phyloP scores from a whole-genome alignment of 1,284 basidiomycete genomes.

The Papiliotrema nemorosa region DNA sequence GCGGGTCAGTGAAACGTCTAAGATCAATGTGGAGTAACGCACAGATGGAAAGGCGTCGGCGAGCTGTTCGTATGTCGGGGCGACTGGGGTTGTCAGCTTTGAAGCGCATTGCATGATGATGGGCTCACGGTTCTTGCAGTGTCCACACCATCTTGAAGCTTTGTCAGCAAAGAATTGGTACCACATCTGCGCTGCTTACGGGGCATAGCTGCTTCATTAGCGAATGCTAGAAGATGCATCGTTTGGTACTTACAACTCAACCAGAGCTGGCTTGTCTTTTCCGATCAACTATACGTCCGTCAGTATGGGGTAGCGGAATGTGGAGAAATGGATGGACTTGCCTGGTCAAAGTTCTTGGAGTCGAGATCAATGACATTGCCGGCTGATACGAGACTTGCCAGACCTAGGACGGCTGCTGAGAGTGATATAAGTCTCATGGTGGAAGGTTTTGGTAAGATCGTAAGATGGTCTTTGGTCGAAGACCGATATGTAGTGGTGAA shows the following conservation, averaged over 20 bases:
- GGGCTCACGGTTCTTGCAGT: slow-evolving; percentile 50
- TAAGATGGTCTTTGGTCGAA: not conserved
- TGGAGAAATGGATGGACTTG: slow-evolving; percentile 32
- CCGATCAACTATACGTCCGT: slow-evolving; percentile 54
- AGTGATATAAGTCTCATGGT: slow-evolving; percentile 62
- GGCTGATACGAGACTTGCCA: slow-evolving; percentile 58
- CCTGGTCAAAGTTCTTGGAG: slow-evolving; percentile 68
- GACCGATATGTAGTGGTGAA: not conserved
- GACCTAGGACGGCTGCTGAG: slow-evolving; percentile 55
- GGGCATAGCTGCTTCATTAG: slow-evolving; percentile 35
- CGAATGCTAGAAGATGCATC: too few relatives aligned
- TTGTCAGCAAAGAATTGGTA: slow-evolving; percentile 1
- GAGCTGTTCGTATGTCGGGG: slow-evolving; percentile 81
- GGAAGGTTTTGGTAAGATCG: not conserved
- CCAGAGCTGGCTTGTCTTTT: slow-evolving; percentile 72
- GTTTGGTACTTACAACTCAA: slow-evolving; percentile 74
- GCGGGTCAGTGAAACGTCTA: slow-evolving; percentile 37
- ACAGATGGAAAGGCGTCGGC: slow-evolving; percentile 69
- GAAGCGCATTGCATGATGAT: too few relatives aligned
- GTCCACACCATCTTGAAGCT: slow-evolving; percentile 47
- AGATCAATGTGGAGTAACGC: not conserved
- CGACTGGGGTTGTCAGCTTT: slow-evolving; percentile 61
- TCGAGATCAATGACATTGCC: slow-evolving; percentile 74
- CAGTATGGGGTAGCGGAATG: slow-evolving; percentile 3
- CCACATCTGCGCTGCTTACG: slow-evolving; percentile 20